These are phyloP conservation scores for Isatis lusitanica DNA, from an alignment of 441 rosid genomes.

Conservation along the genomic window DNA sequence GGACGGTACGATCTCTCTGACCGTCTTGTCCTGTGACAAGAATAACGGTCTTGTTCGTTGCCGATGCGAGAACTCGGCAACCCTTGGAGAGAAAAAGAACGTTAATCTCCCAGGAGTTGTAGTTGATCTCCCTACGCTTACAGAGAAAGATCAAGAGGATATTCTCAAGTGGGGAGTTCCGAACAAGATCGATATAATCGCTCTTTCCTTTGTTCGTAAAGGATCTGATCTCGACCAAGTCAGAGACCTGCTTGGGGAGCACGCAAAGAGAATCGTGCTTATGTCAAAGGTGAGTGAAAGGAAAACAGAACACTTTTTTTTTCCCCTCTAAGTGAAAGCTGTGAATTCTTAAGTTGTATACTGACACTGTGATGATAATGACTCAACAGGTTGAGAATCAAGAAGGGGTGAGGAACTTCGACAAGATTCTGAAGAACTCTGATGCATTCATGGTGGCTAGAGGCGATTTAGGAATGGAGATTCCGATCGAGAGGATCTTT, in stretches of 20 bases:
- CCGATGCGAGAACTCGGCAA: slow-evolving; percentile 60
- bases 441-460: slow-evolving; percentile 83
- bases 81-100: slow-evolving; percentile 71
- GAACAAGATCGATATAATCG: slow-evolving; percentile 31
- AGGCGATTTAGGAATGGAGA: slow-evolving; percentile 80
- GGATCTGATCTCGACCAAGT: slow-evolving; percentile 28
- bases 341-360: neutral
- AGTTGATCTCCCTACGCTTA: slow-evolving; percentile 34
- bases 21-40: slow-evolving; percentile 50
- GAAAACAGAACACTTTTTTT: neutral
- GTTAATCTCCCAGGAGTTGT: slow-evolving; percentile 69
- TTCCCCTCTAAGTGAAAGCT: neutral
- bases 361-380: neutral
- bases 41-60: slow-evolving; percentile 51
- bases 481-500: slow-evolving; percentile 69
- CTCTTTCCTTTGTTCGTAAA: slow-evolving; percentile 36
- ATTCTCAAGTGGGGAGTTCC: slow-evolving; percentile 34
- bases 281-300: slow-evolving; percentile 47
- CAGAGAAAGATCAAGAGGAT: slow-evolving; percentile 29
- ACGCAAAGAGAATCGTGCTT: slow-evolving; percentile 31
- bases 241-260: slow-evolving; percentile 20
- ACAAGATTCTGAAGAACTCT: slow-evolving; percentile 51
- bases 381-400: slow-evolving; percentile 72
- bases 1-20: slow-evolving; percentile 59
- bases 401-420: slow-evolving; percentile 62